phyloP scores from a whole-genome alignment of 768 basidiomycete genomes.

The Lentinula edodes region DNA sequence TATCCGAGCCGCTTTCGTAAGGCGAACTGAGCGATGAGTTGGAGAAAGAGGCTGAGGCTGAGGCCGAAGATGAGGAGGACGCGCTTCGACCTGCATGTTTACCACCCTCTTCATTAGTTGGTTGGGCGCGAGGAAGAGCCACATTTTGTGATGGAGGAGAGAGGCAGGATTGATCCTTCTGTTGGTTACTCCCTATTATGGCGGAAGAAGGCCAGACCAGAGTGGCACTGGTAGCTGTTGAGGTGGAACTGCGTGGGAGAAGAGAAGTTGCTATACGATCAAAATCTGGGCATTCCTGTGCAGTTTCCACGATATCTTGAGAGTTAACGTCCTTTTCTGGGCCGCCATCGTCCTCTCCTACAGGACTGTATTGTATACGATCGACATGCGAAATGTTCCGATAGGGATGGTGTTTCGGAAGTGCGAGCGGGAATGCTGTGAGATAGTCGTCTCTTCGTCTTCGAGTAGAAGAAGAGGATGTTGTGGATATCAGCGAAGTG shows the following conservation, averaged over 20 bases:
- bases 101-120: background rate
- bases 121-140: background rate
- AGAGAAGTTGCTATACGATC: background rate
- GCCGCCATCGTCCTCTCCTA: slow-evolving; percentile 8
- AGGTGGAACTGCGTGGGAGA: slow-evolving; percentile 11
- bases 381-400: slow-evolving; percentile 7
- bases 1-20: background rate
- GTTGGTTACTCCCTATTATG: background rate
- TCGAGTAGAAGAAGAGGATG: slow-evolving; percentile 14
- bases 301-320: slow-evolving; percentile 8
- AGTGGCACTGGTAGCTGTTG: slow-evolving; percentile 1
- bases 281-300: background rate
- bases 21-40: background rate
- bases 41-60: background rate
- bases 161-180: background rate
- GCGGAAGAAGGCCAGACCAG: slow-evolving; percentile 17
- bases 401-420: slow-evolving; percentile 25
- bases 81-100: background rate
- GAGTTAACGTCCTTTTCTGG: slow-evolving; percentile 5
- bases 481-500: slow-evolving; percentile 41
- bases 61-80: background rate
- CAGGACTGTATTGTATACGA: background rate
- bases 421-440: slow-evolving; percentile 28
- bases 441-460: slow-evolving; percentile 23
- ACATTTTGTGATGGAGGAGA: background rate